Conservation (phyloP, 768 basidiomycete genomes). For the Amanita molliuscula region DNA sequence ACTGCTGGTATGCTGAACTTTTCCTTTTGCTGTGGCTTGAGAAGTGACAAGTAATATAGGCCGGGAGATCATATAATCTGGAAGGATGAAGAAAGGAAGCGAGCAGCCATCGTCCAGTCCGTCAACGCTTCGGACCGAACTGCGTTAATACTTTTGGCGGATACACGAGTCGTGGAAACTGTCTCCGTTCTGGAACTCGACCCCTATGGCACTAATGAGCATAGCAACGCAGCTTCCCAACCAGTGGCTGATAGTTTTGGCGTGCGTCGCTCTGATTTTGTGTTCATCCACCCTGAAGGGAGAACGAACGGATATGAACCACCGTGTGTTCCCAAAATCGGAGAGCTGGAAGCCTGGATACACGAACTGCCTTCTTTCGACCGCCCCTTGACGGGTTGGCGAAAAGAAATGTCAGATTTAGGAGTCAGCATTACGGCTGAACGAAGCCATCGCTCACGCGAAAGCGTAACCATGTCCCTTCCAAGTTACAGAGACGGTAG, state of each 20-base stretch:
- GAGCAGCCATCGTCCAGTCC: conserved; percentile 66
- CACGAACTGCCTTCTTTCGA: conserved; percentile 44
- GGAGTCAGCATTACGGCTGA: conserved; percentile 46
- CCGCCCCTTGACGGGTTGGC: conserved; percentile 56
- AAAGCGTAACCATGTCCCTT: conserved; percentile 32
- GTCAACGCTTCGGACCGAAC: conserved; percentile 67
- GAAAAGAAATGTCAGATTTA: conserved; percentile 60
- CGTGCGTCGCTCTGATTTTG: conserved; percentile 74
- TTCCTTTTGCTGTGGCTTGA: background rate
- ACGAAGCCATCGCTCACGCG: conserved; percentile 25
- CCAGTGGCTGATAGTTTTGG: conserved; percentile 55
- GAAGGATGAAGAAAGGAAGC: conserved; percentile 61
- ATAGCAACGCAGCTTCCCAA: conserved; percentile 28
- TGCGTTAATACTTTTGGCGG: conserved; percentile 51
- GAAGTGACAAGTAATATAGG: conserved; percentile 31
- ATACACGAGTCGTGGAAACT: conserved; percentile 44
- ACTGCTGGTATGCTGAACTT: conserved; percentile 57
- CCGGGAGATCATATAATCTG: conserved; percentile 87
- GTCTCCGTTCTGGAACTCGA: conserved; percentile 86
- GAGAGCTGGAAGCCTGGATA: conserved; percentile 77
- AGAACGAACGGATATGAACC: conserved; percentile 60
- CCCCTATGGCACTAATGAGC: conserved; percentile 61
- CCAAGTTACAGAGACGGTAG: conserved; percentile 27
- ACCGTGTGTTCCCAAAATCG: conserved; percentile 74
- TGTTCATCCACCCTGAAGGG: conserved; percentile 65